A percentile compares a stretch with the other conserved stretches of the same genome.
Evolutionary conservation across 129 eudicot genomes (phyloP).

Genomic region (carrot (Daucus carota)): DNA sequence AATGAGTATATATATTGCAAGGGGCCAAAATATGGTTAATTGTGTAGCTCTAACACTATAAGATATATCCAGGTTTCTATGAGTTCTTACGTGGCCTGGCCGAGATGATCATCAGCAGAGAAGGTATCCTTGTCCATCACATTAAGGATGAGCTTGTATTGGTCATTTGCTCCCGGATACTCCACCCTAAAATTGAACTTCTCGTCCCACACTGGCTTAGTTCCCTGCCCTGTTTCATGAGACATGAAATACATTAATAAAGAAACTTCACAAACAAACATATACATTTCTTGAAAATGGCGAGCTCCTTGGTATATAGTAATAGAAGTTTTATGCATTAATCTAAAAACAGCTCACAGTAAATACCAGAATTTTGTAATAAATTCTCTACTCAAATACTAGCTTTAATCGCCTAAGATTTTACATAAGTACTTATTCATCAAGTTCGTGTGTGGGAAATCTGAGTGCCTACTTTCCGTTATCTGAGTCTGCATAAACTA

Average conservation of each 20-base stretch:
- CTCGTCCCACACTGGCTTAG: constrained; percentile 56
- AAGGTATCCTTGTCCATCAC: constrained; percentile 73
- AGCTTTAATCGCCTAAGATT: background rate
- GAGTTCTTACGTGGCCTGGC: constrained; percentile 60
- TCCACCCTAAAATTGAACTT: constrained; percentile 56
- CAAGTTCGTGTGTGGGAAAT: background rate
- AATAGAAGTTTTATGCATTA: too few species aligned
- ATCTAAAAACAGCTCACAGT: background rate
- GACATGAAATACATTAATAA: background rate
- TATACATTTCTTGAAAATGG: background rate
- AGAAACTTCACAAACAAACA: background rate
- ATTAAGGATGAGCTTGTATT: constrained; percentile 49
- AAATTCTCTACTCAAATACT: background rate
- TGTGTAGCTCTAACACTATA: background rate
- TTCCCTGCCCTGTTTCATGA: constrained; percentile 50
- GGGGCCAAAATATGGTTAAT: background rate
- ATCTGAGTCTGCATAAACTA: background rate
- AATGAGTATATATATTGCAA: background rate
- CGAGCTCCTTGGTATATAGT: background rate
- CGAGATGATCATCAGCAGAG: constrained; percentile 56
- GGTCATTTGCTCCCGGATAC: constrained; percentile 42
- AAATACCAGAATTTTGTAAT: background rate
- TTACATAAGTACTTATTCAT: background rate
- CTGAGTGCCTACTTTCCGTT: background rate
- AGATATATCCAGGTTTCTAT: background rate